Evolutionary conservation across 176 grass and related monocot genomes (phyloP), one percentile per base, ranked within the genome.

Genomic region (Echinochloa phyllopogon): DNA sequence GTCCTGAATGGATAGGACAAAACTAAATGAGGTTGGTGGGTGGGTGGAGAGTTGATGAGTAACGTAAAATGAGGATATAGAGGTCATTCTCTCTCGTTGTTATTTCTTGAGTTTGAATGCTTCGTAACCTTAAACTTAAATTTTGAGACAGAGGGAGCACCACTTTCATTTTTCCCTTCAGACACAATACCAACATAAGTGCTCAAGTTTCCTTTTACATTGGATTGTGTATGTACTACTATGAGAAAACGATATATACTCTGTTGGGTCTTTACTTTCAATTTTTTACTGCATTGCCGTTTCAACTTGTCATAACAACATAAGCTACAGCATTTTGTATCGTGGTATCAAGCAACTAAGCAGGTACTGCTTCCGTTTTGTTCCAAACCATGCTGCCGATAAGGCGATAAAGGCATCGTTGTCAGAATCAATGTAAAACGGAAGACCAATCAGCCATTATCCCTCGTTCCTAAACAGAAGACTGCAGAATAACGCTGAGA

Each of bases 211-310:
- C 6, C 55, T 55, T 55, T 55, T 18, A 21, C 8, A 56, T 56
- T 56, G 53, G 14, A 51, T 58, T 58, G 23, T 23, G 8, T 24
- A 62, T 29, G 24, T 27, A 62, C 24, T 59, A 0, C 56, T 14
- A 0, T 3, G 0, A 37, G 36, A 75, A 16, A 39, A 40, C 4
- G 4, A 75, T 16, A 36, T n/a, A 38, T 10, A 12, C 13, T 40
- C 4, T n/a, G 13, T 41, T 6, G 6, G 6, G 10, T 41, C 11
- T 21, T 59, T 45, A 18, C 8, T 17, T 17, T 29, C 53, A 4
- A 79, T 9, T 12, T 62, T 78, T 71, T 27, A 29, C n/a, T 51
- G 76, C 48, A 67, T 57, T 74, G 6, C 10, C 53, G 41, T 69
- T 33, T 45, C 27, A 17, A 8, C 62, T 13, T 53, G 16, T n/a